Evolutionary conservation across 1,284 basidiomycete genomes (phyloP).

Genomic region (Rhodotorula sp.): DNA sequence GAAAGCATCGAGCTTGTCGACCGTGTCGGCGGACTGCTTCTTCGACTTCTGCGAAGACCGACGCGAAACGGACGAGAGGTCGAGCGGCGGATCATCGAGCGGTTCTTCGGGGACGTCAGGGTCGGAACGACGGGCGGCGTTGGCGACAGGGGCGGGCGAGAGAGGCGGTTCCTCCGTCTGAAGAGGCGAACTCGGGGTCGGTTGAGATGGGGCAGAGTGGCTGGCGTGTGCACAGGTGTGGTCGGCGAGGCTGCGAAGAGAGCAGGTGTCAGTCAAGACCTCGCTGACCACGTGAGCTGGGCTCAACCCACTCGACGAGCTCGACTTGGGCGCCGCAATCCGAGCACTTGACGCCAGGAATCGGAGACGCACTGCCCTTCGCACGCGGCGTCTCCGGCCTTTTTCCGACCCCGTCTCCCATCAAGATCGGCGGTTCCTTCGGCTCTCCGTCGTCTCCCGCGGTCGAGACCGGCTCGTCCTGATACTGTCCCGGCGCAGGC

Average conservation of each 20-base stretch:
- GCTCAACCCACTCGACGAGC: constrained; percentile 26
- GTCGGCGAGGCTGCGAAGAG: constrained; percentile 24
- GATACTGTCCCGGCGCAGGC: constrained; percentile 7
- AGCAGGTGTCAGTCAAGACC: not conserved
- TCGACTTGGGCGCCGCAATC: constrained; percentile 38
- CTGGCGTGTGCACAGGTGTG: constrained; percentile 19
- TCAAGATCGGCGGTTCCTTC: constrained; percentile 3
- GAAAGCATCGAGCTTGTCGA: constrained; percentile 19
- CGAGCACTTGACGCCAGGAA: constrained; percentile 42
- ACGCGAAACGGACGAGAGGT: not conserved
- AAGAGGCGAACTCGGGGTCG: not conserved
- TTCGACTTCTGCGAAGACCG: not conserved
- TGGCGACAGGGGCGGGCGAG: not conserved
- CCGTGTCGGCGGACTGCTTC: not conserved
- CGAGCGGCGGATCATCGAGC: not conserved
- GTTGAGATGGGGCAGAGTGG: constrained; percentile 1
- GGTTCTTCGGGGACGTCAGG: constrained; percentile 5
- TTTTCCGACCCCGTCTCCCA: not conserved
- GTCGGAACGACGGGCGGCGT: not conserved
- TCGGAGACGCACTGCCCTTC: constrained; percentile 11
- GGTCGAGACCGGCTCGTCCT: not conserved
- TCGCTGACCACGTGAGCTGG: too few species aligned
- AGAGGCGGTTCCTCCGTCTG: not conserved
- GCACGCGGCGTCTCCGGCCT: not conserved
- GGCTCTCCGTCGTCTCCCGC: constrained; percentile 4